Evolutionary conservation across 768 basidiomycete species (phyloP).

Genomic region (Cyclocybe cylindracea): DNA sequence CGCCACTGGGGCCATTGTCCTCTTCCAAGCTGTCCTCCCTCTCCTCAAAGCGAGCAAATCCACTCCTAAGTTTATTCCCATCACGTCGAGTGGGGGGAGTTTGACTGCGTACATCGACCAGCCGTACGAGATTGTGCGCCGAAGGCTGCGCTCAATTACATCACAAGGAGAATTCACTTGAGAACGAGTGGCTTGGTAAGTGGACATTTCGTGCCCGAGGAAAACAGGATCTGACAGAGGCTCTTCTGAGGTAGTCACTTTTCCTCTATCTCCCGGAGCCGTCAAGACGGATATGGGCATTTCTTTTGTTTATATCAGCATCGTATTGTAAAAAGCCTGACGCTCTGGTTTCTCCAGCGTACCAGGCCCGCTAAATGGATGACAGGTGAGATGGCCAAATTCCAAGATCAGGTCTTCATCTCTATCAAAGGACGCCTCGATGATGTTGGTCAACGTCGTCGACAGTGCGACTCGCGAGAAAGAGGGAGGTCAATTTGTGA

Average conservation of each 20-base stretch:
- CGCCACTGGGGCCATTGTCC: neutral
- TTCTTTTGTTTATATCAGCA: neutral
- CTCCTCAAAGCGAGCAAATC: slow-evolving; percentile 2
- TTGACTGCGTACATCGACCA: neutral
- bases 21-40: slow-evolving; percentile 1
- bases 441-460: slow-evolving; percentile 1
- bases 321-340: no score
- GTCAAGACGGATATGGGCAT: slow-evolving; percentile 9
- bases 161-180: slow-evolving; percentile 5
- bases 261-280: slow-evolving; percentile 5
- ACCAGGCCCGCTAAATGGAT: no score
- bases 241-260: neutral
- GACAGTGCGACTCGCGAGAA: slow-evolving; percentile 5
- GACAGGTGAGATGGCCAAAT: no score
- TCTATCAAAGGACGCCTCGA: slow-evolving; percentile 1
- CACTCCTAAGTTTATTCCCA: slow-evolving; percentile 1
- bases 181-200: slow-evolving; percentile 7
- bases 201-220: neutral
- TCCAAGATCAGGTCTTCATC: no score
- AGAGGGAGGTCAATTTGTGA: slow-evolving; percentile 7
- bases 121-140: neutral
- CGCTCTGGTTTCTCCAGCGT: no score
- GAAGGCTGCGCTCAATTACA: slow-evolving; percentile 6
- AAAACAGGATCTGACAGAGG: no score
- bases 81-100: neutral